Conservation (phyloP, 331 rosid species). For the Rosa hybrid region DNA sequence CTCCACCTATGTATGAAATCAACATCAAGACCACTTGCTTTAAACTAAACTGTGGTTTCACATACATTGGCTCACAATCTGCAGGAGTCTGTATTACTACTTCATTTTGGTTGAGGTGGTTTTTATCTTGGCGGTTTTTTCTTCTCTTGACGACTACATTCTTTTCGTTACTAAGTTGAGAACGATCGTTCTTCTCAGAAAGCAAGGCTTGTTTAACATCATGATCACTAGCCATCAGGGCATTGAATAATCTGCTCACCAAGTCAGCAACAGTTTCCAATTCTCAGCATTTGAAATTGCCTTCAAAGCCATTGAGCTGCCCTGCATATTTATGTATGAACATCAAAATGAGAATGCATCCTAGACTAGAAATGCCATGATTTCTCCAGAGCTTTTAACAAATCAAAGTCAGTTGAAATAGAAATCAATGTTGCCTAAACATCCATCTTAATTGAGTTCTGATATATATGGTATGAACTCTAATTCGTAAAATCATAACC, state of each 20-base stretch:
- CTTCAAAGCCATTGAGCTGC: background rate
- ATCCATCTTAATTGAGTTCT: background rate
- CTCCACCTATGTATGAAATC: slow-evolving; percentile 59
- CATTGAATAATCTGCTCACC: background rate
- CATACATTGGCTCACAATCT: background rate
- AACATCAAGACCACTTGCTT: slow-evolving; percentile 43
- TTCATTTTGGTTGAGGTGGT: slow-evolving; percentile 27
- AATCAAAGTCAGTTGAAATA: background rate
- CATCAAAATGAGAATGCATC: background rate
- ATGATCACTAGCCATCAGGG: slow-evolving; percentile 48
- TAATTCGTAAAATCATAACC: background rate
- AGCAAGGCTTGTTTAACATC: slow-evolving; percentile 56
- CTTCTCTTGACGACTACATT: slow-evolving; percentile 45
- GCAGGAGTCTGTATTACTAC: slow-evolving; percentile 24
- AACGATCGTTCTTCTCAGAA: slow-evolving; percentile 34
- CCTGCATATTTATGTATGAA: background rate
- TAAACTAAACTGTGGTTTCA: slow-evolving; percentile 40
- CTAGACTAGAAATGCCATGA: background rate
- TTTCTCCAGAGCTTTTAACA: background rate
- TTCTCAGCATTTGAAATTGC: background rate
- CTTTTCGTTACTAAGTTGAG: slow-evolving; percentile 35
- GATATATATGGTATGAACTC: background rate
- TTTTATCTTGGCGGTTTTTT: slow-evolving; percentile 22
- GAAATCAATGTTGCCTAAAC: background rate
- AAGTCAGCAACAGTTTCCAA: background rate